phyloP scores from a whole-genome alignment of 2,329 filamentous ascomycete species.

The Teratosphaeria viscida region DNA sequence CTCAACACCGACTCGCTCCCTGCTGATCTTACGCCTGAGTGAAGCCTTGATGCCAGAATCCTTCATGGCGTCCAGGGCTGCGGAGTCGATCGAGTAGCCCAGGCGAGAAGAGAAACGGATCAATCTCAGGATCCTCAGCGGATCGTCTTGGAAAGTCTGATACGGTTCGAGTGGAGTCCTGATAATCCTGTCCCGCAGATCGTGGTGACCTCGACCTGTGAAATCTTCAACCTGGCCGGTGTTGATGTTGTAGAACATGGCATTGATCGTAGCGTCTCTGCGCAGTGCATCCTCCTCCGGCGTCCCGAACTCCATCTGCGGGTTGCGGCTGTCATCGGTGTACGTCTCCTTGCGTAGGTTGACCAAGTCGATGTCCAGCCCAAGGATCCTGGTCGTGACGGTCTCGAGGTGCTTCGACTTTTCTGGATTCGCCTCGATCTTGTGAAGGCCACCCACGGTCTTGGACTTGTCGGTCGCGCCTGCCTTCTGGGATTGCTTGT shows the following conservation, averaged over 20 bases:
- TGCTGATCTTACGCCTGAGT: constrained; percentile 78
- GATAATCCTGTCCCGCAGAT: constrained; percentile 64
- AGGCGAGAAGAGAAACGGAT: constrained; percentile 85
- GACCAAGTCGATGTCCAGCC: constrained; percentile 84
- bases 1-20: constrained; percentile 79
- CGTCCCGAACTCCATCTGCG: constrained; percentile 86
- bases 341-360: constrained; percentile 91
- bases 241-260: constrained; percentile 89
- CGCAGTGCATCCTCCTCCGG: constrained; percentile 80
- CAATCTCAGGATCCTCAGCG: constrained; percentile 72
- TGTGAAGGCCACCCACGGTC: constrained; percentile 68
- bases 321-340: constrained; percentile 76
- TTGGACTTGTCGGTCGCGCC: constrained; percentile 35
- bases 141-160: constrained; percentile 91
- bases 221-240: constrained; percentile 74
- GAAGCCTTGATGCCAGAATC: constrained; percentile 67
- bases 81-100: constrained; percentile 63
- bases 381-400: constrained; percentile 73
- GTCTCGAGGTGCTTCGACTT: constrained; percentile 96
- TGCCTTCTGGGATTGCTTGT: constrained; percentile 30
- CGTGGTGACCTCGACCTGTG: constrained; percentile 59
- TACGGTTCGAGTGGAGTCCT: constrained; percentile 78
- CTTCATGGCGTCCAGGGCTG: constrained; percentile 63
- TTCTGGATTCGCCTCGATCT: constrained; percentile 83
- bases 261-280: constrained; percentile 88